Percentiles rank a stretch among this genome's conserved stretches.
These are phyloP conservation scores for Yamadazyma phyllophila DNA, from an alignment of 805 yeast genomes.

Conservation along the genomic window DNA sequence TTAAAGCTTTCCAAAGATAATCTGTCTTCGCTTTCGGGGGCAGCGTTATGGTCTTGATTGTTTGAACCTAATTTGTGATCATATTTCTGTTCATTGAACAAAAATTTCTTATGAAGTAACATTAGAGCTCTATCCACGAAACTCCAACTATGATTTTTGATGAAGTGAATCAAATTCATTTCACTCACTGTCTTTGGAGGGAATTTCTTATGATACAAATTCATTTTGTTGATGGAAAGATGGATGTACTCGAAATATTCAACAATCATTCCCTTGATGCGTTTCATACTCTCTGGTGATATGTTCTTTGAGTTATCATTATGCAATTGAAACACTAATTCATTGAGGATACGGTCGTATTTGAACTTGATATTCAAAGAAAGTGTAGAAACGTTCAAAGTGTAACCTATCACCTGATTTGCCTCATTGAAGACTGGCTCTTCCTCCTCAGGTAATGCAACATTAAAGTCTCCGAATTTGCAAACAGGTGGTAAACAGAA, in stretches of 20 bases:
- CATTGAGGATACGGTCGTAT: constrained; percentile 51
- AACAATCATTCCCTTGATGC: constrained; percentile 47
- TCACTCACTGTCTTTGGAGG: constrained; percentile 40
- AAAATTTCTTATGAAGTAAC: constrained; percentile 42
- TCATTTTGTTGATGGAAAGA: constrained; percentile 43
- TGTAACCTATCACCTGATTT: constrained; percentile 30
- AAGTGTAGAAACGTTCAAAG: constrained; percentile 44
- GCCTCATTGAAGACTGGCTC: constrained; percentile 31
- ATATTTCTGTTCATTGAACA: constrained; percentile 18
- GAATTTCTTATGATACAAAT: constrained; percentile 28
- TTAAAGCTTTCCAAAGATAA: not conserved
- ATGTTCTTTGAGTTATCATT: constrained; percentile 46
- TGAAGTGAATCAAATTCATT: constrained; percentile 46
- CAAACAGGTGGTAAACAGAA: constrained; percentile 56
- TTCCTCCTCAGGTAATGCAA: constrained; percentile 50
- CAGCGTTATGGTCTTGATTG: not conserved
- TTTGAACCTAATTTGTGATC: not conserved
- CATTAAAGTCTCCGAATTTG: constrained; percentile 52
- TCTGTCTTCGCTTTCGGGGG: not conserved
- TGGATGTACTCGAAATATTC: constrained; percentile 51
- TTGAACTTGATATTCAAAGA: constrained; percentile 54
- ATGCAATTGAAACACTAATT: constrained; percentile 49
- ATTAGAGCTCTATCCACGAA: constrained; percentile 54
- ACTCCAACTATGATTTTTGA: constrained; percentile 47
- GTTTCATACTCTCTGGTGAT: constrained; percentile 41